phyloP scores from a whole-genome alignment of 2,329 filamentous ascomycete genomes.

The Metarhizium anisopliae region DNA sequence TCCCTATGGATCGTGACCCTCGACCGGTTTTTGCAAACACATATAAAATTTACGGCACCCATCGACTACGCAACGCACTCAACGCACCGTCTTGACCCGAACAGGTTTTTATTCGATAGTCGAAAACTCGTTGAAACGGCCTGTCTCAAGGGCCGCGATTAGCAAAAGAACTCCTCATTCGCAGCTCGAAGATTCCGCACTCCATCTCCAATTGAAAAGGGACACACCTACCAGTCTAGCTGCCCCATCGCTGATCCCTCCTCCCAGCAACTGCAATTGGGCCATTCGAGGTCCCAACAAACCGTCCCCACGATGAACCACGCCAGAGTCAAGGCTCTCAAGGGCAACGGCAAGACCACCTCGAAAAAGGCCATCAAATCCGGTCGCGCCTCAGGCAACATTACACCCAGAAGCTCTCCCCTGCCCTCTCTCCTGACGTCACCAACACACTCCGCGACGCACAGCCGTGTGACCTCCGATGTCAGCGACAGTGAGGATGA shows the following conservation, averaged over 20 bases:
- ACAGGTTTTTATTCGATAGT: not conserved
- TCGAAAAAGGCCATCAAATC: conserved; percentile 58
- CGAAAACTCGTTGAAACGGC: not conserved
- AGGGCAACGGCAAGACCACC: conserved; percentile 61
- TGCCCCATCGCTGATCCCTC: not conserved
- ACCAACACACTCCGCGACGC: conserved; percentile 48
- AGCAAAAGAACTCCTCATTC: not conserved
- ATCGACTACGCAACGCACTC: not conserved
- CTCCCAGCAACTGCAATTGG: not conserved
- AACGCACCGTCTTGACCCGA: conserved; percentile 4
- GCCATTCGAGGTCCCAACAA: not conserved
- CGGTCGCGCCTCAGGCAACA: conserved; percentile 46
- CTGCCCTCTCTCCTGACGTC: conserved; percentile 48
- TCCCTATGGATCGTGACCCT: conserved; percentile 5
- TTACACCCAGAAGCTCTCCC: conserved; percentile 50
- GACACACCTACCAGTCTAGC: not conserved
- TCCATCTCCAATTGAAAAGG: not conserved
- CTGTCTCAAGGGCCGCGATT: not conserved
- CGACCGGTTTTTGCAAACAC: not conserved
- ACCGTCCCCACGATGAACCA: conserved; percentile 44
- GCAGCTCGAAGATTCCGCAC: not conserved
- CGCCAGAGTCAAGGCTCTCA: conserved; percentile 57
- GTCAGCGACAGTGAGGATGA: conserved; percentile 45
- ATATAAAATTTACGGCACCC: not conserved
- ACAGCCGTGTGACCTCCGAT: conserved; percentile 55